Conservation (phyloP, 1,139 yeast genomes). For the Candida neerlandica region DNA sequence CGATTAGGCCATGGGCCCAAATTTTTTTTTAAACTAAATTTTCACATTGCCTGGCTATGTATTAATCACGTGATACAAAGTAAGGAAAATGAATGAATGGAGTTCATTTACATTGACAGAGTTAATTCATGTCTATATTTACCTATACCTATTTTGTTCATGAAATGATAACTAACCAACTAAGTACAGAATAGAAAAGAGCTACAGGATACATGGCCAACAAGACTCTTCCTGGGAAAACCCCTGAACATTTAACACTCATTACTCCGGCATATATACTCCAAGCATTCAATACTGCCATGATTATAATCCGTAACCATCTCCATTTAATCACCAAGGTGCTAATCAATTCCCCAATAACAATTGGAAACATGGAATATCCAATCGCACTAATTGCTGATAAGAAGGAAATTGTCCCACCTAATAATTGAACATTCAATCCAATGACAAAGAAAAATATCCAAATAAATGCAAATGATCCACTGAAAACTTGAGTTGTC, state of each 20-base stretch:
- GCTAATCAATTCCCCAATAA: slow-evolving; percentile 64
- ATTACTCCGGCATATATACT: slow-evolving; percentile 69
- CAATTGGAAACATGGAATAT: slow-evolving; percentile 78
- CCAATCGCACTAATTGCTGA: slow-evolving; percentile 83
- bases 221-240: slow-evolving; percentile 65
- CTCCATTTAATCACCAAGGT: slow-evolving; percentile 55
- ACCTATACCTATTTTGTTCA: slow-evolving; percentile 23
- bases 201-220: slow-evolving; percentile 82
- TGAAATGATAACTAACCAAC: slow-evolving; percentile 79
- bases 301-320: slow-evolving; percentile 56
- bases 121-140: not conserved
- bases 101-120: not conserved
- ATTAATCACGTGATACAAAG: no score
- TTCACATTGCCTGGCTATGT: not conserved
- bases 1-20: not conserved
- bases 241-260: slow-evolving; percentile 70
- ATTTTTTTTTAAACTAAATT: not conserved
- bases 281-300: slow-evolving; percentile 63
- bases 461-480: slow-evolving; percentile 53
- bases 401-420: slow-evolving; percentile 70
- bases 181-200: slow-evolving; percentile 68
- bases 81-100: no score
- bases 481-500: slow-evolving; percentile 53
- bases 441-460: slow-evolving; percentile 60
- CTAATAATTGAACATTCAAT: slow-evolving; percentile 72